Evolutionary conservation across 1,139 yeast genomes (phyloP), one percentile per base, ranked within the genome.

Genomic region (Candida dubliniensis): DNA sequence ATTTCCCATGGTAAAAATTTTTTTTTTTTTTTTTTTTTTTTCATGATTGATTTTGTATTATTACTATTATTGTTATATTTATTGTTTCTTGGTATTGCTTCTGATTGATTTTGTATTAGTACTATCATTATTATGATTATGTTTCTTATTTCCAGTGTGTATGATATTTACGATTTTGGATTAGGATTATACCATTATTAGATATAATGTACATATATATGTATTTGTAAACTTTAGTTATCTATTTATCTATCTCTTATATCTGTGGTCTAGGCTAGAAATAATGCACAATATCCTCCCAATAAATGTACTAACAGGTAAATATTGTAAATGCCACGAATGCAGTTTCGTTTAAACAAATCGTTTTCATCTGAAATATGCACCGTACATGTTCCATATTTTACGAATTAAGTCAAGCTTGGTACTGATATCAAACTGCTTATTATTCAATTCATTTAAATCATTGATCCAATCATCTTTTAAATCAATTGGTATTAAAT

Each of bases 301-400:
- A n/a, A n/a, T n/a, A n/a, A n/a, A n/a, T n/a, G n/a, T n/a, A n/a
- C n/a, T n/a, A 5, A 18, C 23, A 18, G 23, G 5, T 18, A 18
- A 4, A 5, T 18, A 18, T 18, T 18, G 5, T 5, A 4, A 18
- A 18, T 18, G 23, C 5, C 5, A 18, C 5, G 3, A 18, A 18
- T 34, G 24, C 15, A 25, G 11, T 27, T 27, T 27, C 4, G 10
- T 27, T 27, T 27, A 4, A 27, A 7, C 30, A 10, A 27, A 27
- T 27, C n/a, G 26, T 30, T 43, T 47, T 18, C 23, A 61, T 46
- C 70, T 61, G 50, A 69, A 67, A 41, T 65, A 69, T 10, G 57
- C 61, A 4, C 79, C 75, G 51, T 80, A 81, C 54, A 71, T 71
- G 51, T 77, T 79, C 76, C 84, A 78, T 11, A 83, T 70, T 55